These are phyloP conservation scores for Suillus subalutaceus DNA, from an alignment of 768 basidiomycete genomes.

Conservation along the genomic window DNA sequence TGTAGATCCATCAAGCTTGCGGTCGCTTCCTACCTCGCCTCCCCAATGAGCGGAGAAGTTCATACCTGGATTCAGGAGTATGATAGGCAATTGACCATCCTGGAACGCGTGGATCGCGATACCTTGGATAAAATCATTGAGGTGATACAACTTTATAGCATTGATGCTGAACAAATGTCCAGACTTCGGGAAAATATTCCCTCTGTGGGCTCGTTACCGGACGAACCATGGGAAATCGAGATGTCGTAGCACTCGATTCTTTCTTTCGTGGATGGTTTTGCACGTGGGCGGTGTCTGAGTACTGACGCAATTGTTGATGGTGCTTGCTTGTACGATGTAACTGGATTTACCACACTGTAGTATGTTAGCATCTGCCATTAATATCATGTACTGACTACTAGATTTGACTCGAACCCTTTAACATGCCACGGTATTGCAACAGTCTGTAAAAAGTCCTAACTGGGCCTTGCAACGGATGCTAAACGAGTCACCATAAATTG, in stretches of 20 bases:
- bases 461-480: too few species aligned
- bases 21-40: background rate
- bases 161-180: background rate
- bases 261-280: background rate
- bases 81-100: background rate
- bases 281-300: background rate
- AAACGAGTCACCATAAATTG: too few species aligned
- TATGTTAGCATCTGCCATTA: background rate
- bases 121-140: background rate
- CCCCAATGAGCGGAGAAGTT: background rate
- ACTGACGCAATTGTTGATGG: background rate
- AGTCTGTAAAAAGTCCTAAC: too few species aligned
- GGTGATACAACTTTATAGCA: background rate
- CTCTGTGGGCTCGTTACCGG: background rate
- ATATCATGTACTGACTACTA: background rate
- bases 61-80: background rate
- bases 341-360: background rate
- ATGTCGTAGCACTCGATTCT: background rate
- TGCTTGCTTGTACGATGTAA: background rate
- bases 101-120: background rate
- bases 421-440: too few species aligned
- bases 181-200: background rate
- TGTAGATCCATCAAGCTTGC: background rate
- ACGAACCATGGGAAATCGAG: background rate
- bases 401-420: too few species aligned